These are phyloP conservation scores for Spiraea crenata DNA, from an alignment of 331 rosid genomes.

Conservation along the genomic window DNA sequence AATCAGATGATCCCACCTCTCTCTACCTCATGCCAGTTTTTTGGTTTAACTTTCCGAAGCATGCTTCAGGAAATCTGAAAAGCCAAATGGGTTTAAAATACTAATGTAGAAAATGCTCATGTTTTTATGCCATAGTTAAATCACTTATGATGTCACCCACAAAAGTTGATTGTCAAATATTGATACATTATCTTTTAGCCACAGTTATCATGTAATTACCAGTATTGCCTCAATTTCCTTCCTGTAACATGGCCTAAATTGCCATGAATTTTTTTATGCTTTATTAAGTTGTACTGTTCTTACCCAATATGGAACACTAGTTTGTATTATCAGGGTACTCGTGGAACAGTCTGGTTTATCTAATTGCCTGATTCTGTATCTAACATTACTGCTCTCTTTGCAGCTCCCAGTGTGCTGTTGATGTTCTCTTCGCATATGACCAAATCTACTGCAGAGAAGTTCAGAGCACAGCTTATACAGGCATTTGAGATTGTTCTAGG, in stretches of 20 bases:
- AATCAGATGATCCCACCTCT: not conserved
- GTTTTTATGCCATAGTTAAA: not conserved
- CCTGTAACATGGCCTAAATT: not conserved
- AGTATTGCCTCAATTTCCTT: no score
- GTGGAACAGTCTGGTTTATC: not conserved
- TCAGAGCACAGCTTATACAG: constrained; percentile 64
- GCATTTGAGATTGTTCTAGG: constrained; percentile 83
- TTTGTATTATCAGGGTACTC: not conserved
- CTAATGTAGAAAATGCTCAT: not conserved
- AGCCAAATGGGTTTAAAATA: not conserved
- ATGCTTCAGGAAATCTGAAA: not conserved
- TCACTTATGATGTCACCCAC: not conserved
- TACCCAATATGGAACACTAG: not conserved
- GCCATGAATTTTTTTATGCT: no score
- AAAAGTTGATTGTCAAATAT: not conserved
- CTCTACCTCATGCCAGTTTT: not conserved
- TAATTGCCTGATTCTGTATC: constrained; percentile 19
- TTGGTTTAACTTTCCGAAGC: not conserved
- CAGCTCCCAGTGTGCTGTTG: constrained; percentile 97
- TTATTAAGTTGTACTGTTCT: not conserved
- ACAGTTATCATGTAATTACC: no score
- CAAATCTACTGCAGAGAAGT: constrained; percentile 83
- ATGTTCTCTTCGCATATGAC: constrained; percentile 67
- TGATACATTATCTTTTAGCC: no score
- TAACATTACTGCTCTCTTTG: constrained; percentile 23